Conservation (phyloP, 2,329 filamentous ascomycete genomes). For the Claviceps cyperi region DNA sequence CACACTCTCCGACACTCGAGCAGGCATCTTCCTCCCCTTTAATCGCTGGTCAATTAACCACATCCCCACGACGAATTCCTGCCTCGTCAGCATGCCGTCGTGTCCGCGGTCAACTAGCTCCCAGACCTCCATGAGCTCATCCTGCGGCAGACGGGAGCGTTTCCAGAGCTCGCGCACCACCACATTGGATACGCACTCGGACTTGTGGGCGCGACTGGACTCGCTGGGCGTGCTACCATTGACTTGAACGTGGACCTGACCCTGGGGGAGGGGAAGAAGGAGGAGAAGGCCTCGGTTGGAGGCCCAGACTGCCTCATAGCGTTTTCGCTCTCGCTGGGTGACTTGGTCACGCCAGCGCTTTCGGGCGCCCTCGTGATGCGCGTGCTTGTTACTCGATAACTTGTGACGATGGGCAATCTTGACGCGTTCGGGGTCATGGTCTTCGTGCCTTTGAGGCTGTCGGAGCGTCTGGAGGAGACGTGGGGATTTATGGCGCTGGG, state of each 20-base stretch:
- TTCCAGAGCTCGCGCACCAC: slow-evolving; percentile 64
- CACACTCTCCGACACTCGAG: slow-evolving; percentile 56
- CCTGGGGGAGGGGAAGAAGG: slow-evolving; percentile 12
- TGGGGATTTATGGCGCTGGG: slow-evolving; percentile 30
- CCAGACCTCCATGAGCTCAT: slow-evolving; percentile 65
- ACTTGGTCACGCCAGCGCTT: slow-evolving; percentile 66
- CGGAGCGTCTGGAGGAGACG: slow-evolving; percentile 54
- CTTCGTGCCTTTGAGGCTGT: slow-evolving; percentile 32
- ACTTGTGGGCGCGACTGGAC: slow-evolving; percentile 11
- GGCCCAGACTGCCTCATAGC: slow-evolving; percentile 76
- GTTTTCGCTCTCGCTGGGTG: slow-evolving; percentile 56
- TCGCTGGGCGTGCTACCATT: slow-evolving; percentile 8
- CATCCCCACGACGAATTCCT: slow-evolving; percentile 70
- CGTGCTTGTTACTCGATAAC: slow-evolving; percentile 44
- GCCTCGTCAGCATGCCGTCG: slow-evolving; percentile 42
- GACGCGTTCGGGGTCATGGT: slow-evolving; percentile 39
- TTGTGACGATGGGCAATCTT: slow-evolving; percentile 34
- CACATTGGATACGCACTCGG: slow-evolving; percentile 47
- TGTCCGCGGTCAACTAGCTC: slow-evolving; percentile 50
- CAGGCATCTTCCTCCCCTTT: slow-evolving; percentile 64
- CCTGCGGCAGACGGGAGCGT: slow-evolving; percentile 49
- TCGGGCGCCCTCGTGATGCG: slow-evolving; percentile 62
- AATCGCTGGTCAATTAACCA: slow-evolving; percentile 73
- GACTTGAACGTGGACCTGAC: slow-evolving; percentile 6
- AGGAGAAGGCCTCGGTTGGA: slow-evolving; percentile 53